Evolutionary conservation across 176 grass and related monocot genomes (phyloP), one percentile per base, ranked within the genome.

Genomic region (Triticum monococcum): DNA sequence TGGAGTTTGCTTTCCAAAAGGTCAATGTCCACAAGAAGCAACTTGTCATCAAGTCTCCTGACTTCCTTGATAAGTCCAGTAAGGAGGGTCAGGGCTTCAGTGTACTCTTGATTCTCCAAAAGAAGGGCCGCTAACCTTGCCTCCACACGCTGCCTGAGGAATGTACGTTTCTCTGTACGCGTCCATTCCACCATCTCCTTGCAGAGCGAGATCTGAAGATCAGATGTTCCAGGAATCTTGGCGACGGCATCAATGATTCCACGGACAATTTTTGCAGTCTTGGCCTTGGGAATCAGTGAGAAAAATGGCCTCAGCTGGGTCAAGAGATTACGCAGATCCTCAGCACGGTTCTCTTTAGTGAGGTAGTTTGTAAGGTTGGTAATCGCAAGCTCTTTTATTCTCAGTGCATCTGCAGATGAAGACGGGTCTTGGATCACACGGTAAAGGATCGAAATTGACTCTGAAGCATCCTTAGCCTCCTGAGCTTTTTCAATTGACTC

Each of bases 161-260:
- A 75, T 0, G 72, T 75, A 28, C 72, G 72, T 4, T 75, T 75
- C 43, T 75, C 72, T 50, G 43, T 24, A 30, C 72, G 72, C 3
- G 72, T 75, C 72, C 72, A 75, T 52, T 75, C 72, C 41, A 75
- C 72, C 72, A 75, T 75, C 72, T 75, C 72, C 72, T 50, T 75
- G 72, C 72, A 75, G 13, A 75, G 72, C 3, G 72, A 75, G 14
- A 75, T 75, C 72, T 75, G 72, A 75, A 75, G 72, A 75, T 75
- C 24, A 52, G 72, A 75, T 30, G 72, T 50, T 50, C 72, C 72
- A 18, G 72, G 72, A 75, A 75, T 50, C 72, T 75, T 75, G 72
- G 72, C 24, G 24, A 75, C 72, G 3, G 72, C 72, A 52, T 75
- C 72, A 48, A 75, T 75, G 72, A 75, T 17, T 17, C 72, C 72